These are phyloP conservation scores for Vanrija humicola DNA, from an alignment of 1,284 basidiomycete species.

Conservation along the genomic window DNA sequence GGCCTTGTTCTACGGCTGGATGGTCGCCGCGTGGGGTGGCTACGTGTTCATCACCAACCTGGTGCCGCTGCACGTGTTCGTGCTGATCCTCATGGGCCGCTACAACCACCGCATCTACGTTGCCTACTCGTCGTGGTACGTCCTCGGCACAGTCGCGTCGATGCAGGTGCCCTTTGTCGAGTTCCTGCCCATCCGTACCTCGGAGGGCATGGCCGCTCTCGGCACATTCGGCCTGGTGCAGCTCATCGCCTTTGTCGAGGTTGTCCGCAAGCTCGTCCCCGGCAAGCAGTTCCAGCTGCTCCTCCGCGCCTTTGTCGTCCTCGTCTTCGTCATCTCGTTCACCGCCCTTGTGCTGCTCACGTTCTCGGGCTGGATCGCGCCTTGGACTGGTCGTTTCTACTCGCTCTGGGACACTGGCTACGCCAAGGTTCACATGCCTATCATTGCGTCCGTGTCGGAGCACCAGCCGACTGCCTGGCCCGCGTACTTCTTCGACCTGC, in stretches of 20 bases:
- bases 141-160: constrained; percentile 90
- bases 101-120: constrained; percentile 90
- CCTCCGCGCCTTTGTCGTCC: constrained; percentile 65
- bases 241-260: constrained; percentile 88
- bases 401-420: constrained; percentile 99
- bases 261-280: constrained; percentile 82
- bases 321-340: constrained; percentile 68
- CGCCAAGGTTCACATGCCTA: constrained; percentile 86
- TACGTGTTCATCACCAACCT: constrained; percentile 99
- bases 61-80: constrained; percentile 92
- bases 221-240: constrained; percentile 97
- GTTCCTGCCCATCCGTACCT: constrained; percentile 96
- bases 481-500: constrained; percentile 98
- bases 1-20: constrained; percentile 98
- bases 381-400: constrained; percentile 99
- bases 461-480: constrained; percentile 99
- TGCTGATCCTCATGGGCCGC: constrained; percentile 94
- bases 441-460: constrained; percentile 99
- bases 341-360: constrained; percentile 73
- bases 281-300: constrained; percentile 90
- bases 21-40: constrained; percentile 99
- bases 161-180: constrained; percentile 99
- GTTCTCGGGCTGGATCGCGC: constrained; percentile 92
- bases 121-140: constrained; percentile 96
- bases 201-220: constrained; percentile 98